Evolutionary conservation across 495 filamentous ascomycete genomes (phyloP), one percentile per base, ranked within the genome.

Genomic region (Podospora australis): DNA sequence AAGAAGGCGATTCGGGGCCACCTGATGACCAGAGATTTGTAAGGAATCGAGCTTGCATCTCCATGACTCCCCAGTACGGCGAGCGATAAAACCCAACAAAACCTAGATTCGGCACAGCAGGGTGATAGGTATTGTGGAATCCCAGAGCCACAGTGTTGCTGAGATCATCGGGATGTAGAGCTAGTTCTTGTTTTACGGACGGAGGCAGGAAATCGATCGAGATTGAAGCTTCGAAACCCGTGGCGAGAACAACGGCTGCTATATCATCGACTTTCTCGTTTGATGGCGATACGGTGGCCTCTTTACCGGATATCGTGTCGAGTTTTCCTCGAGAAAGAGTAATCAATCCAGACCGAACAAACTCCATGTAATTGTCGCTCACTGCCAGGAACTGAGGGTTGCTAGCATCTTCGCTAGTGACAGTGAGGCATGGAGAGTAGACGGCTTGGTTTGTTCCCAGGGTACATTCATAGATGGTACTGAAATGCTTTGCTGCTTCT

Each of bases 31-130:
- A 79, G 5, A 78, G 50, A 22, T 54, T 56, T 0, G 69, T 74
- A 2, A 92, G 57, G 48, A 82, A 79, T 11, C 81, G 78, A 0
- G 87, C 86, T 64, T 95, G 90, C 78, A 89, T 82, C 58, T 96
- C 89, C 75, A 91, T 85, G 1, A 87, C 77, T 0, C 84, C 85
- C 84, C 88, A 96, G 64, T 86, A 95, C 0, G 89, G 87, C 1
- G 86, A 84, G 28, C 87, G 78, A 61, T 95, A 91, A 64, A 91
- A 85, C 4, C 90, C 90, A 0, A 94, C 81, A 50, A 95, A 95
- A 0, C 85, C 86, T 1, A 91, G 65, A 17, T 78, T 77, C 0
- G 81, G 78, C 1, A 90, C 57, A 3, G 65, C 63, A 0, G 73
- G 71, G 54, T 83, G 80, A 26, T 82, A 69, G 4, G 78, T 84